Evolutionary conservation across 495 filamentous ascomycete species (phyloP).

Genomic region (Xylaria telfairii): DNA sequence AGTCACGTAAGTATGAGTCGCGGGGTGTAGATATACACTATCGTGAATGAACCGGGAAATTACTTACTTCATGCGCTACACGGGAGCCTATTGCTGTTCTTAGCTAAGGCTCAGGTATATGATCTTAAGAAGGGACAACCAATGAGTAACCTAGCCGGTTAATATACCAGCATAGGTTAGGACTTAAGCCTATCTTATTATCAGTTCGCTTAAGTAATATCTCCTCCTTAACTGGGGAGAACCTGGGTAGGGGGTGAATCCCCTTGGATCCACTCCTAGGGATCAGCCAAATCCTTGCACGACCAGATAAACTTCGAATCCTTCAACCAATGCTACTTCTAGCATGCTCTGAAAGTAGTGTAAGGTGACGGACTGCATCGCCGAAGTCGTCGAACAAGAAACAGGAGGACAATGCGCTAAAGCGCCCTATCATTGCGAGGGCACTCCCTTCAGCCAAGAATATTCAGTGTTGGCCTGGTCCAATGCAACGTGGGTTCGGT

Average conservation of each 20-base stretch:
- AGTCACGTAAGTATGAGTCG: too few relatives aligned
- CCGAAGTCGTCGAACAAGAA: neutral
- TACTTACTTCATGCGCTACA: conserved; percentile 4
- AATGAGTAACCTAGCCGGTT: too few relatives aligned
- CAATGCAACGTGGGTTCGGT: neutral
- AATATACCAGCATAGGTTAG: too few relatives aligned
- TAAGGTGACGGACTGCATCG: neutral
- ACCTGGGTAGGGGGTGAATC: too few relatives aligned
- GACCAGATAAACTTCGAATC: neutral
- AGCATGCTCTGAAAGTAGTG: neutral
- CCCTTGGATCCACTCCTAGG: too few relatives aligned
- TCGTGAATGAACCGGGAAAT: neutral
- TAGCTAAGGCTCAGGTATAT: neutral
- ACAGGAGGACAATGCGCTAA: neutral
- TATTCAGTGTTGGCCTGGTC: neutral
- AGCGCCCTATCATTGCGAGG: neutral
- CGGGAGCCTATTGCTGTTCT: neutral
- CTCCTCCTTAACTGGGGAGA: too few relatives aligned
- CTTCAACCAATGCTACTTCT: neutral
- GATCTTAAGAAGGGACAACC: neutral
- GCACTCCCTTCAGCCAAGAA: neutral
- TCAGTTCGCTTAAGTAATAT: too few relatives aligned
- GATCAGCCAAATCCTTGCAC: neutral
- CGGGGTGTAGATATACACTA: neutral
- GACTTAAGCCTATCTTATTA: too few relatives aligned